Evolutionary conservation across 139 green algal genomes (phyloP).

Genomic region (Nannochloris sp.): DNA sequence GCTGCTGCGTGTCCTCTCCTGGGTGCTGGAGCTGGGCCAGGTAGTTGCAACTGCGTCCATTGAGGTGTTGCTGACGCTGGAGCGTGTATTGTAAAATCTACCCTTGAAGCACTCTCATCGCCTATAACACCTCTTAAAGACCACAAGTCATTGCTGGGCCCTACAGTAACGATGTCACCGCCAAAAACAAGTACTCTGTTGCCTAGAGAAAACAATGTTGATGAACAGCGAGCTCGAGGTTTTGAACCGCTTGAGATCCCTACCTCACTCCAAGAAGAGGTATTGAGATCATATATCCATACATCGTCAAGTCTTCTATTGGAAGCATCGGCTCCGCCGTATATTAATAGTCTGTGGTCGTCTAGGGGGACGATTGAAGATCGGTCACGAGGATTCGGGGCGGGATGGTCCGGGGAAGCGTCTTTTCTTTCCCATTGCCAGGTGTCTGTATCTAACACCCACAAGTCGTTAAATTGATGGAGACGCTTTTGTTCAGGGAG

Average conservation of each 20-base stretch:
- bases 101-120: background rate
- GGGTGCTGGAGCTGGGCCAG: conserved; percentile 26
- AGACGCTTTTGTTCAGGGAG: conserved; percentile 39
- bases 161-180: conserved; percentile 39
- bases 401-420: background rate
- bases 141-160: conserved; percentile 56
- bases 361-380: conserved; percentile 43
- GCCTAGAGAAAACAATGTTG: conserved; percentile 18
- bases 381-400: conserved; percentile 50
- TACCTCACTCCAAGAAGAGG: conserved; percentile 45
- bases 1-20: conserved; percentile 48
- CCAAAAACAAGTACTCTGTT: conserved; percentile 58
- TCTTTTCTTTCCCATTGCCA: conserved; percentile 56
- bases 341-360: conserved; percentile 45
- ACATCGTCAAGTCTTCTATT: conserved; percentile 49
- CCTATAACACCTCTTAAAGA: conserved; percentile 28
- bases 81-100: background rate
- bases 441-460: conserved; percentile 57
- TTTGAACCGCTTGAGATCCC: conserved; percentile 8
- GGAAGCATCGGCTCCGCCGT: conserved; percentile 49
- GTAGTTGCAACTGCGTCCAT: conserved; percentile 53
- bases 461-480: conserved; percentile 70
- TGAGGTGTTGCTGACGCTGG: background rate
- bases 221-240: conserved; percentile 47
- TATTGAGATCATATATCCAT: conserved; percentile 54